Evolutionary conservation across 176 grass and related monocot species (phyloP), one percentile per base, ranked within the genome.

Genomic region (Oryza glaberrima): DNA sequence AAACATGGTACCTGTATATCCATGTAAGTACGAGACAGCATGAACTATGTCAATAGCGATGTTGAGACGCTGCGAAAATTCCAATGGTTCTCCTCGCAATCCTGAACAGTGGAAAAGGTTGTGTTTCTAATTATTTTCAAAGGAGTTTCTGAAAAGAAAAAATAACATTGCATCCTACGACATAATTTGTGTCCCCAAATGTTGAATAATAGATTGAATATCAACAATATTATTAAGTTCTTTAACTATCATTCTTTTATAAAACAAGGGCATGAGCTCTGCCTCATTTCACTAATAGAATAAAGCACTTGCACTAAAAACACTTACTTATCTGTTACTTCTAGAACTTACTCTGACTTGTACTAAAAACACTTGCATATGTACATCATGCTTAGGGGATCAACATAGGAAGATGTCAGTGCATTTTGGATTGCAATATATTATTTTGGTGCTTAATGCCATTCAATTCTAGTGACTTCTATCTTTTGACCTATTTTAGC

Each of bases 1-100:
- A 61, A 67, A 48, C 12, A 4, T 30, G 22, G 15, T 83, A 94
- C 95, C 93, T 95, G 93, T 79, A 66, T 98, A 95, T 81, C 88
- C 85, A 65, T 98, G 95, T 81, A 98, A 86, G 80, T 98, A 98
- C 26, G 95, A 60, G 48, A 98, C 74, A 12, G 85, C 93, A 86
- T 98, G 95, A 90, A 86, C 95, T 88, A 98, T 82, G 78, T 98
- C 93, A 22, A 88, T 91, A 30, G 87, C 92, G 81, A 98, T 85
- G 69, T 92, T 95, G 45, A 98, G 89, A 78, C 95, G 90, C 7
- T 94, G 88, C 47, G 83, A 82, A 80, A 98, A 71, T 61, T 91
- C 91, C 77, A 93, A 77, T 78, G 79, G 77, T 70, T 76, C 85
- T 64, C 86, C 87, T 65, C 74, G 72, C 61, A 35, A 63, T 16